These are phyloP conservation scores for Arthrobotrys megalospora DNA, from an alignment of 2,329 filamentous ascomycete species.

Conservation along the genomic window DNA sequence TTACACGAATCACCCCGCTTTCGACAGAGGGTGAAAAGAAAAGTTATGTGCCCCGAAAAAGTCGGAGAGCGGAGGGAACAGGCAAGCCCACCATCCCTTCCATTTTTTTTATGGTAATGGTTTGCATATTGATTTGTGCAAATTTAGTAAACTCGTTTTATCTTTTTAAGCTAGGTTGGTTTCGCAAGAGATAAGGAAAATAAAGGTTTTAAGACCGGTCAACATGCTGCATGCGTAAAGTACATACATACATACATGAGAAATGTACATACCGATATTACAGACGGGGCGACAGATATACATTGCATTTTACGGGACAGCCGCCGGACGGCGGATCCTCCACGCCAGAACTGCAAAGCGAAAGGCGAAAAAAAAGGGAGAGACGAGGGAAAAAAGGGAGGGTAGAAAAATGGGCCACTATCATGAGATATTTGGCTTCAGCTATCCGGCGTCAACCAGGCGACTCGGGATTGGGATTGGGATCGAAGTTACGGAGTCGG, in stretches of 20 bases:
- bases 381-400: not conserved
- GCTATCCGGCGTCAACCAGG: slow-evolving; percentile 10
- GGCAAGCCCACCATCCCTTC: not conserved
- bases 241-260: slow-evolving; percentile 12
- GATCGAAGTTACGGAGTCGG: slow-evolving; percentile 26
- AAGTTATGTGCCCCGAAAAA: slow-evolving; percentile 32
- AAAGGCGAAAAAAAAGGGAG: not conserved
- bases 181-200: slow-evolving; percentile 23
- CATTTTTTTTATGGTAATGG: slow-evolving; percentile 50
- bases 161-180: not conserved
- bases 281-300: not conserved
- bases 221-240: slow-evolving; percentile 7
- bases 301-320: slow-evolving; percentile 1
- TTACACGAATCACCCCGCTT: slow-evolving; percentile 27
- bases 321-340: slow-evolving; percentile 22
- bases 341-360: slow-evolving; percentile 8
- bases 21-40: slow-evolving; percentile 1
- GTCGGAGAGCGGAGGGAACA: slow-evolving; percentile 31
- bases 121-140: slow-evolving; percentile 55
- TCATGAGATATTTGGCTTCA: slow-evolving; percentile 24
- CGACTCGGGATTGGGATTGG: slow-evolving; percentile 36
- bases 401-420: slow-evolving; percentile 17
- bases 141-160: slow-evolving; percentile 41
- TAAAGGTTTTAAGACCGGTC: not conserved
- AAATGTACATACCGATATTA: slow-evolving; percentile 5